phyloP scores from a whole-genome alignment of 2,329 filamentous ascomycete genomes.

The Penicillium decumbens region DNA sequence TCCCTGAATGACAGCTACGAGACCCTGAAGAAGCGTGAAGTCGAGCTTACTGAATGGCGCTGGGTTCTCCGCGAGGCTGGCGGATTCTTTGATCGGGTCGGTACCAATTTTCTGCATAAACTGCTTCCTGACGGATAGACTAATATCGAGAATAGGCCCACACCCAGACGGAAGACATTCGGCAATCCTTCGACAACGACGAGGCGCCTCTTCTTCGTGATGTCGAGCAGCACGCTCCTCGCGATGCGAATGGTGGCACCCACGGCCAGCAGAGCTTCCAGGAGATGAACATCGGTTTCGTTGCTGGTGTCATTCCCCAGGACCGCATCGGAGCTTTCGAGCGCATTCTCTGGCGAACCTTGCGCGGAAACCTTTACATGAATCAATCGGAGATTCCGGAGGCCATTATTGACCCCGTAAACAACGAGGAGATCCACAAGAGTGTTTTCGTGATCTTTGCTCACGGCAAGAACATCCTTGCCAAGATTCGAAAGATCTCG shows the following conservation, averaged over 20 bases:
- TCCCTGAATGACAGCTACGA: slow-evolving; percentile 98
- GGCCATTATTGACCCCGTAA: slow-evolving; percentile 82
- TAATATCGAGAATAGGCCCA: slow-evolving; percentile 56
- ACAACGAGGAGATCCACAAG: slow-evolving; percentile 88
- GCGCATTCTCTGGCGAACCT: slow-evolving; percentile 92
- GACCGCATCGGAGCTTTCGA: slow-evolving; percentile 94
- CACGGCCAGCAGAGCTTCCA: slow-evolving; percentile 81
- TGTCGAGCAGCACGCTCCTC: slow-evolving; percentile 71
- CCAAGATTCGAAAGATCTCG: slow-evolving; percentile 98
- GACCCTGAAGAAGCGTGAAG: slow-evolving; percentile 94
- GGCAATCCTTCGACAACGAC: slow-evolving; percentile 78
- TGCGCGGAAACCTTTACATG: slow-evolving; percentile 98
- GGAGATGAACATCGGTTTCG: slow-evolving; percentile 98
- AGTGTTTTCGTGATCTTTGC: slow-evolving; percentile 99
- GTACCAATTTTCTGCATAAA: slow-evolving; percentile 8
- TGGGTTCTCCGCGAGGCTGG: slow-evolving; percentile 96
- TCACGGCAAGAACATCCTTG: slow-evolving; percentile 95
- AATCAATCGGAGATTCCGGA: slow-evolving; percentile 98
- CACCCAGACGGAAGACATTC: slow-evolving; percentile 93
- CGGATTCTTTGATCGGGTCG: slow-evolving; percentile 83
- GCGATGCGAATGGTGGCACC: slow-evolving; percentile 57
- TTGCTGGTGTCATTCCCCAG: slow-evolving; percentile 88
- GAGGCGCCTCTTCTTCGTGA: slow-evolving; percentile 91
- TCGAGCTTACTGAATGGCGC: slow-evolving; percentile 95
- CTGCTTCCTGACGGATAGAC: neutral